Evolutionary conservation across 495 filamentous ascomycete species (phyloP), one percentile per base, ranked within the genome.

Genomic region (Pyronema domesticum): DNA sequence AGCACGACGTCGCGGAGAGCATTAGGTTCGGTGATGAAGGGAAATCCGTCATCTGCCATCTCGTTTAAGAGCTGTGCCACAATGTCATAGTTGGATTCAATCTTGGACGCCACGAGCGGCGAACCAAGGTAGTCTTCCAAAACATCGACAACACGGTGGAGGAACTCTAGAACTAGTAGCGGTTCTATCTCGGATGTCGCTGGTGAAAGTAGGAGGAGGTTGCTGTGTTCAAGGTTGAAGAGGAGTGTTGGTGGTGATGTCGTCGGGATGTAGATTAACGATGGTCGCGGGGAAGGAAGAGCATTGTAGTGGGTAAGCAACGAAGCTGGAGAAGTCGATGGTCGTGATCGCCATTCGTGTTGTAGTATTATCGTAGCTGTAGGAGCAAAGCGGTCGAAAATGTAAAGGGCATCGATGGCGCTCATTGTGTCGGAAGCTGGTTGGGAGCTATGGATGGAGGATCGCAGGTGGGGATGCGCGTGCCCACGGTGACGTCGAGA

Each of bases 61-160:
- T 99, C 91, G 60, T 81, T 82, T 30, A 96, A 74, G 7, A 99
- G 70, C 68, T 96, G 93, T 14, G 88, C 88, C 18, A 94, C 85
- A 43, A 96, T 82, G 79, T 96, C 86, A 65, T 96, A 99, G 67
- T 78, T 85, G 34, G 72, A 72, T 67, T 94, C 86, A 61, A 99
- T 81, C 70, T 89, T 94, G 55, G 72, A 74, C 13, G 86, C 82
- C 17, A 94, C 70, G 51, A 99, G 68, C 3, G 91, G 91, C n/a
- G 85, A 76, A 36, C 89, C 89, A 10, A 96, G 73, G 63, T 95
- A 96, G 54, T 95, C 91, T 69, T 99, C 93, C 15, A 99, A 74
- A 3, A 86, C 79, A 73, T 99, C 93, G 58, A 94, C 79, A 13
- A 95, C 78, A 42, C 91, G 80, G 71, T 96, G 91, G 46, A 99